phyloP scores from a whole-genome alignment of 257 asterid species.

The Fraxinus anomala region DNA sequence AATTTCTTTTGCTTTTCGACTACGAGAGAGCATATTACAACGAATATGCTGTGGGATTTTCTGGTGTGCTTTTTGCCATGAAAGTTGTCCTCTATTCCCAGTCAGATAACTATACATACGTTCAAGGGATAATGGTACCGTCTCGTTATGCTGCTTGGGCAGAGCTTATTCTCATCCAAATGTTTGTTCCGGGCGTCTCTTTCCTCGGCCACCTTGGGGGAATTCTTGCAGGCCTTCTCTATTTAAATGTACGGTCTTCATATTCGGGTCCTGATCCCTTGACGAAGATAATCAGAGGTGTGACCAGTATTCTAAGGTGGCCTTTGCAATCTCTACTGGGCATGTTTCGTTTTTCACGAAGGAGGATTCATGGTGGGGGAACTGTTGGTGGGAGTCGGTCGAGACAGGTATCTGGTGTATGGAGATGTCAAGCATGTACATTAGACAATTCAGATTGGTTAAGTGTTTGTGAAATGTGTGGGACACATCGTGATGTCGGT shows the following conservation, averaged over 20 bases:
- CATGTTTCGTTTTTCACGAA: constrained; percentile 29
- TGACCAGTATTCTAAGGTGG: constrained; percentile 49
- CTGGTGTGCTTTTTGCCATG: constrained; percentile 97
- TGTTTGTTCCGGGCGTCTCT: constrained; percentile 89
- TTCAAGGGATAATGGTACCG: constrained; percentile 76
- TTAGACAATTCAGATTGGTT: constrained; percentile 56
- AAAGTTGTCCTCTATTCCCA: constrained; percentile 76
- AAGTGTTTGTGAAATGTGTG: constrained; percentile 71
- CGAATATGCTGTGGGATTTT: constrained; percentile 82
- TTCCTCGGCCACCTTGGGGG: constrained; percentile 95
- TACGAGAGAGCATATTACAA: constrained; percentile 65
- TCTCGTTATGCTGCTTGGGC: constrained; percentile 95
- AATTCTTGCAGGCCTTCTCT: constrained; percentile 76
- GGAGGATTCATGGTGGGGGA: constrained; percentile 58
- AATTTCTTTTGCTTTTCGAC: constrained; percentile 58
- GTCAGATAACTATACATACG: constrained; percentile 61
- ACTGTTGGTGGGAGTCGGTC: constrained; percentile 36
- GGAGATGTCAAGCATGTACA: constrained; percentile 86
- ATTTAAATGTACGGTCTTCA: constrained; percentile 45
- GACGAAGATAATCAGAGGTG: constrained; percentile 40
- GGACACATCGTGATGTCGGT: constrained; percentile 42
- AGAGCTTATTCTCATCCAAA: constrained; percentile 77
- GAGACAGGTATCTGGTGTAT: constrained; percentile 31
- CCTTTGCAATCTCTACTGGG: constrained; percentile 50
- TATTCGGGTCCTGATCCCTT: constrained; percentile 51